Base-by-base conservation (phyloP, 2,329 filamentous ascomycete genomes). In the Chlorencoelia australis region DNA sequence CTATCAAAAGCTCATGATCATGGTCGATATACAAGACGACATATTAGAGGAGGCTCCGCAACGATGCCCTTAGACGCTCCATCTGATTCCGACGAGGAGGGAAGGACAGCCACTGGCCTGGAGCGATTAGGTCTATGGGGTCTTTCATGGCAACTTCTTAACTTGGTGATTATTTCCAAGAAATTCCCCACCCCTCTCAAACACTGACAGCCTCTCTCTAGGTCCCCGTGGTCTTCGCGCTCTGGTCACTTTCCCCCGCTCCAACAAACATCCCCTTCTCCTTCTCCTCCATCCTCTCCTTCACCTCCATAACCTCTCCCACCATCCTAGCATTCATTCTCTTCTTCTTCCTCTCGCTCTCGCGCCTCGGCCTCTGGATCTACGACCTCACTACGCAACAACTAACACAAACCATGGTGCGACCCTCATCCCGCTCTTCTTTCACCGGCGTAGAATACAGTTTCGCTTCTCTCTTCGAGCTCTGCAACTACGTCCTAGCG, bases 381-480 rank as follows among this genome's bases (percentile, higher is more conserved):
- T 65, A 57, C 47, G 63, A 66, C 44, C 56, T 66, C 7, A 62
- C 60, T 4, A 64, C 61, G 7, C 61, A 64, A 42, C 61, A 65
- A 41, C 47, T 65, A 43, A 74, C 47, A 45, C 62, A 52, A 53
- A 68, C 33, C 45, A 61, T 49, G 11, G 53, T 60, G 7, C 45
- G 52, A 2, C 42, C 45, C 9, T 41, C 51, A 2, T 49, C 56
- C 14, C 55, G 61, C 11, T 62, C 63, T 1, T 60, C 57, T 31
- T 65, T 65, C 37, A 59, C 61, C 1, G 63, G 63, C 9, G 59
- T 61, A 4, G 63, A 66, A 47, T 57, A 58, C 41, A 55, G 56
- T 4, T 54, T 65, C 30, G 48, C 61, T 10, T 58, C 59, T 16
- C 37, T 61, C 9, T 63, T 62, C 36, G 61, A 65, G 48, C 50